A percentile compares a stretch with the other conserved stretches of the same genome.
phyloP scores from a whole-genome alignment of 192 early-diverging fungal species.

The Podila epigama region DNA sequence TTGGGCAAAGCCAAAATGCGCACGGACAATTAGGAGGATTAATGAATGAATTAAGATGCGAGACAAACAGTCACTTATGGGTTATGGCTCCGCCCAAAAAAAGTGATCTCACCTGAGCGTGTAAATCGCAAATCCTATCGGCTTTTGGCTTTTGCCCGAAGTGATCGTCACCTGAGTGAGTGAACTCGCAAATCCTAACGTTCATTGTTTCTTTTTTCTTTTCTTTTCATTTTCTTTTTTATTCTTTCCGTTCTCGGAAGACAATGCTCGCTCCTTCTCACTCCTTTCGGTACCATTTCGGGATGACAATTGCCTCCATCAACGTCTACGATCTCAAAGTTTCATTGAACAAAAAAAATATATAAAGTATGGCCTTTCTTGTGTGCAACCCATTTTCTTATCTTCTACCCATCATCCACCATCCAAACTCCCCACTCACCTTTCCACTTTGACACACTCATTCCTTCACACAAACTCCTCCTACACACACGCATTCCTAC shows the following conservation, averaged over 20 bases:
- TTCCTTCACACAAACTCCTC: no score
- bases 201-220: constrained; percentile 7
- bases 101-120: no score
- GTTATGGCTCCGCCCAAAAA: no score
- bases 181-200: constrained; percentile 1
- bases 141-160: no score
- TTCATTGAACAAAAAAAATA: constrained; percentile 1
- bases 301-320: neutral
- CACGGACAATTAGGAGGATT: no score
- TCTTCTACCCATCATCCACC: neutral
- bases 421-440: neutral
- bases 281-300: no score
- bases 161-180: constrained; percentile 17
- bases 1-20: no score
- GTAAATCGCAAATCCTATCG: no score
- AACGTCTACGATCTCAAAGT: neutral
- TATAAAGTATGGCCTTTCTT: neutral
- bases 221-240: constrained; percentile 7
- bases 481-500: no score
- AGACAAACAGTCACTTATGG: no score
- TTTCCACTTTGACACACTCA: neutral
- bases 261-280: neutral
- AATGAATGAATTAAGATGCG: no score
- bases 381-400: neutral
- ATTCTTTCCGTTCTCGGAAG: constrained; percentile 18